Evolutionary conservation across 139 green algal species (phyloP).

Genomic region (Choricystis sp.): DNA sequence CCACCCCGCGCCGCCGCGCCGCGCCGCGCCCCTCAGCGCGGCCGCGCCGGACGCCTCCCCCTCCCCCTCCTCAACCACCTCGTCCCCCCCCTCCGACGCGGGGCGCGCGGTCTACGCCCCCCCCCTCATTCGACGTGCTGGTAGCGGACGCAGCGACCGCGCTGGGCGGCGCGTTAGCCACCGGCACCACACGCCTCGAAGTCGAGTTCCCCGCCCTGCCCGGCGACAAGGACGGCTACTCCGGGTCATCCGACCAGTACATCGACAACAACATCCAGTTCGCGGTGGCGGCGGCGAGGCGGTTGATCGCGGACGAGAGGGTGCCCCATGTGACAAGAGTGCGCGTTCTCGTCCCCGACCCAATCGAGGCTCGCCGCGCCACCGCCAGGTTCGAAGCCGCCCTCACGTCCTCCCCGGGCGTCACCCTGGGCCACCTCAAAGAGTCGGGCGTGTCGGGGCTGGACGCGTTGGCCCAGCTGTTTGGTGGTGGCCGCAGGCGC

Average conservation of each 20-base stretch:
- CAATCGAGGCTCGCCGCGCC: conserved; percentile 51
- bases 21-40: no score
- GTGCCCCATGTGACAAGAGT: conserved; percentile 35
- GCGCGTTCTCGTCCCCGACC: conserved; percentile 67
- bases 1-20: no score
- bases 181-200: conserved; percentile 52
- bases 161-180: conserved; percentile 36
- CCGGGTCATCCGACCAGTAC: conserved; percentile 65
- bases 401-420: conserved; percentile 29
- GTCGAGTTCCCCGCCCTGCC: conserved; percentile 78
- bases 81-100: no score
- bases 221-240: conserved; percentile 53
- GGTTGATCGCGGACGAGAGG: conserved; percentile 13
- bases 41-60: no score
- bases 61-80: no score
- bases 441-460: conserved; percentile 34
- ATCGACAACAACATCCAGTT: conserved; percentile 83
- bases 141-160: conserved; percentile 45
- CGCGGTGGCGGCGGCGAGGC: conserved; percentile 44
- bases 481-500: conserved; percentile 6
- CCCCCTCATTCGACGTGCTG: conserved; percentile 45
- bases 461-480: conserved; percentile 10
- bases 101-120: conserved; percentile 56
- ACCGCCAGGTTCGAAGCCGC: conserved; percentile 39
- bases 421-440: conserved; percentile 56